Percentiles rank a stretch among this genome's conserved stretches.
phyloP scores from a whole-genome alignment of 352 stramenopile species.

The Phytopythium kandeliae region DNA sequence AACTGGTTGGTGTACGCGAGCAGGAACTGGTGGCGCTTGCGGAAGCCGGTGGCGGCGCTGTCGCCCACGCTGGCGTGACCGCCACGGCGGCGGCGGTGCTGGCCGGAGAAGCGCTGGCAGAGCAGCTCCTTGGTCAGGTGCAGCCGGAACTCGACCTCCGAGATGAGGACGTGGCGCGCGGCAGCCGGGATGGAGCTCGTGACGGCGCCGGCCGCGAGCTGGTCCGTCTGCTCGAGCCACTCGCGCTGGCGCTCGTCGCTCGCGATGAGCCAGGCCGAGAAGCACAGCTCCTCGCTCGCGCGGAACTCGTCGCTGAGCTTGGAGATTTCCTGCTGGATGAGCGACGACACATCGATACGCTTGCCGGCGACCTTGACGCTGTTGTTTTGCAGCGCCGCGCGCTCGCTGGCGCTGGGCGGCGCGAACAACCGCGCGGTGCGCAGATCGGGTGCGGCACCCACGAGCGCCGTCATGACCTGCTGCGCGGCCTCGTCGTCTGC shows the following conservation, averaged over 20 bases:
- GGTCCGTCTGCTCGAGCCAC: conserved; percentile 68
- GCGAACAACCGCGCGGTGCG: conserved; percentile 32
- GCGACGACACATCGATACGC: conserved; percentile 60
- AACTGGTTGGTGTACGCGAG: conserved; percentile 67
- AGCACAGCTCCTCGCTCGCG: conserved; percentile 52
- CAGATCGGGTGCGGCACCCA: conserved; percentile 33
- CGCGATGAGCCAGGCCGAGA: conserved; percentile 75
- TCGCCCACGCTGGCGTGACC: not conserved
- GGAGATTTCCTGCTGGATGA: conserved; percentile 80
- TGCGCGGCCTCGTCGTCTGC: conserved; percentile 59
- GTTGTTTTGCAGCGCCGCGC: conserved; percentile 58
- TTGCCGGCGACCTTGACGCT: conserved; percentile 54
- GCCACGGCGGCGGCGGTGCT: conserved; percentile 13
- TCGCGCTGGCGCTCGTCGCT: conserved; percentile 63
- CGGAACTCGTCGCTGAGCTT: conserved; percentile 78
- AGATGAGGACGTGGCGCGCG: conserved; percentile 69
- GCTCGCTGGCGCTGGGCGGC: conserved; percentile 34
- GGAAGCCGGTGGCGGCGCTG: conserved; percentile 9
- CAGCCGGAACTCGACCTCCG: conserved; percentile 71
- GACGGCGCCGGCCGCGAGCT: conserved; percentile 37
- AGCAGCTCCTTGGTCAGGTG: conserved; percentile 72
- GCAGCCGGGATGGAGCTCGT: conserved; percentile 54
- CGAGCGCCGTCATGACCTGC: conserved; percentile 49
- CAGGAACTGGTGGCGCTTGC: conserved; percentile 57
- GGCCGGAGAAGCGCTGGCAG: conserved; percentile 53